Evolutionary conservation across 2,329 filamentous ascomycete species (phyloP).

Genomic region (Penicillium rolfsii): DNA sequence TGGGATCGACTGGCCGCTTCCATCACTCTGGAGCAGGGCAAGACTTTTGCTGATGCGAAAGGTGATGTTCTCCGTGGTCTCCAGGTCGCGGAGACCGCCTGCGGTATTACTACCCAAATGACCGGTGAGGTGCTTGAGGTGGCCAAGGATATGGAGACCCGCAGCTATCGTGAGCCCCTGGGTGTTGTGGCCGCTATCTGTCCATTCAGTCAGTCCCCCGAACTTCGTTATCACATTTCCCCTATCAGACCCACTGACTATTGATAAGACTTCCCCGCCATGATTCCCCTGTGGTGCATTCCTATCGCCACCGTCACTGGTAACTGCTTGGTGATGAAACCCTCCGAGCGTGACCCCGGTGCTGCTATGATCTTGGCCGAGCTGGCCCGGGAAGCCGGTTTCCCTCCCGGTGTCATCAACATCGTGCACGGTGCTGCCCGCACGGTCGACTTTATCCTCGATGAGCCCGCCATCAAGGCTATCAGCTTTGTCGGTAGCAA

Average conservation of each 20-base stretch:
- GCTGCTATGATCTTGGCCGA: slow-evolving; percentile 69
- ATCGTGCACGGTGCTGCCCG: slow-evolving; percentile 66
- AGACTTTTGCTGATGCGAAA: slow-evolving; percentile 69
- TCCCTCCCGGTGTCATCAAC: slow-evolving; percentile 68
- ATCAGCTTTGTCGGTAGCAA: slow-evolving; percentile 71
- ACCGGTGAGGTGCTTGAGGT: slow-evolving; percentile 70
- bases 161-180: slow-evolving; percentile 67
- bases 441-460: slow-evolving; percentile 70
- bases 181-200: slow-evolving; percentile 68
- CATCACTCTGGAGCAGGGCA: slow-evolving; percentile 69
- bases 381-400: slow-evolving; percentile 65
- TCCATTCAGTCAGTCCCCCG: slow-evolving; percentile 60
- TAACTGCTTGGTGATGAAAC: slow-evolving; percentile 67
- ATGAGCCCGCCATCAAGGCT: slow-evolving; percentile 70
- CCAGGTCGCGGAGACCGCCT: slow-evolving; percentile 69
- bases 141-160: slow-evolving; percentile 71
- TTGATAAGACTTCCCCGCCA: slow-evolving; percentile 65
- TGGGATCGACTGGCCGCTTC: slow-evolving; percentile 68
- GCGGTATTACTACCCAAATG: slow-evolving; percentile 68
- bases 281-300: slow-evolving; percentile 71
- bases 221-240: background rate
- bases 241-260: slow-evolving; percentile 24
- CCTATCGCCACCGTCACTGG: slow-evolving; percentile 67
- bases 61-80: slow-evolving; percentile 68
- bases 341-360: slow-evolving; percentile 67